Evolutionary conservation across 768 basidiomycete genomes (phyloP), one percentile per base, ranked within the genome.

Genomic region (Macrolepiota fuliginosa): DNA sequence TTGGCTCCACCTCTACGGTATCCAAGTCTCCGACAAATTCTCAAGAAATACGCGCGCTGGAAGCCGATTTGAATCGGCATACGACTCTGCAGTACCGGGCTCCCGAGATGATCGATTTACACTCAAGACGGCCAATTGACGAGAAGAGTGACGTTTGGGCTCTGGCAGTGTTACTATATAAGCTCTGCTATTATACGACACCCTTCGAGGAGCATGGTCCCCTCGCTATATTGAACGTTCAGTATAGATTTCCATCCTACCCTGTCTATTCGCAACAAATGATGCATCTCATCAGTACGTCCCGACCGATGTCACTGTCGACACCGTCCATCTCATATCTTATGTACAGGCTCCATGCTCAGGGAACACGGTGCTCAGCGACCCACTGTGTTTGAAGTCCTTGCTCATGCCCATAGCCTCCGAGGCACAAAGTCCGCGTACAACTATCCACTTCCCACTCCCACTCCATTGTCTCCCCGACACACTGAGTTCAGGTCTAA

Each of bases 111-210:
- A 90, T 98, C 15, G 96, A 99, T 70, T 85, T 89, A 0, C 90
- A 91, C 73, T 81, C 89, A 25, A 83, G 92, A 63, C 82, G 91
- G 61, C 89, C 91, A 1, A 83, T 95, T 36, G 94, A 95, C 70
- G 94, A 96, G 73, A 96, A 95, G 77, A 92, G 90, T 73, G 96
- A 99, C 69, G 90, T 99, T 0, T 99, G 97, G 97, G 97, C 97
- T 0, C 82, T 99, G 24, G 97, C 96, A 24, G 95, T 98, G 15
- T 78, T 99, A 62, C 81, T 99, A 13, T 99, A 98, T 80, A 99
- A 98, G 79, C 85, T 99, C 13, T 98, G 97, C 74, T 99, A 98
- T 76, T 99, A 99, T 74, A 99, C 96, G 0, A 99, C 97, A 0
- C 97, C 97, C 0, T 99, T 99, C 69, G 97, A 99, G 73, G 96